Conservation (phyloP, 371 early-diverging fungal genomes). For the Zychaea mexicana region DNA sequence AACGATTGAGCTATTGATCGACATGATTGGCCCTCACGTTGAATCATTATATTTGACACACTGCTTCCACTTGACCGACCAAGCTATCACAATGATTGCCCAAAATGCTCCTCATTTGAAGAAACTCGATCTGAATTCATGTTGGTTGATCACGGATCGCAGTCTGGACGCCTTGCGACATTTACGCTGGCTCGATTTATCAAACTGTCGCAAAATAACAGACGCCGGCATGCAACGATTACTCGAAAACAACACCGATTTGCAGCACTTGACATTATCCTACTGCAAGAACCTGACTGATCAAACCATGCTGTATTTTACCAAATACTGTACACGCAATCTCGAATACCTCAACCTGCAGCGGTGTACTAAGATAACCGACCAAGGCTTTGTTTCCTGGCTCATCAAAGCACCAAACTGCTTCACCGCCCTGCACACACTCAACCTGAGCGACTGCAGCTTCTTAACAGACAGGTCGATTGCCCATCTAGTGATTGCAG, state of each 20-base stretch:
- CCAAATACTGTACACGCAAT: slow-evolving; percentile 31
- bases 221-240: slow-evolving; percentile 59
- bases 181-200: slow-evolving; percentile 58
- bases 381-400: slow-evolving; percentile 68
- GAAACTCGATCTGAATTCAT: slow-evolving; percentile 67
- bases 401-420: slow-evolving; percentile 8
- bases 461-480: slow-evolving; percentile 77
- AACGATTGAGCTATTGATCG: slow-evolving; percentile 8
- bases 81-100: slow-evolving; percentile 39
- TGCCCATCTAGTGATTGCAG: slow-evolving; percentile 47
- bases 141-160: slow-evolving; percentile 79
- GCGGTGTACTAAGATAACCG: slow-evolving; percentile 76
- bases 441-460: slow-evolving; percentile 77
- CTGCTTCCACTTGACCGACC: slow-evolving; percentile 57
- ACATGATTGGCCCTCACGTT: slow-evolving; percentile 21
- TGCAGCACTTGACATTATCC: slow-evolving; percentile 52
- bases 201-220: slow-evolving; percentile 83
- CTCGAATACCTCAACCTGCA: slow-evolving; percentile 67
- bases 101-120: slow-evolving; percentile 41
- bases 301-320: slow-evolving; percentile 53
- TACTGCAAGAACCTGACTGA: slow-evolving; percentile 83
- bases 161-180: slow-evolving; percentile 36
- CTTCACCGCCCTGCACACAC: slow-evolving; percentile 44
- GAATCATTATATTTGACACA: slow-evolving; percentile 33
- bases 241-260: slow-evolving; percentile 30